A percentile compares a stretch with the other conserved stretches of the same genome.
phyloP scores from a whole-genome alignment of 495 filamentous ascomycete species.

The Podospora comata region DNA sequence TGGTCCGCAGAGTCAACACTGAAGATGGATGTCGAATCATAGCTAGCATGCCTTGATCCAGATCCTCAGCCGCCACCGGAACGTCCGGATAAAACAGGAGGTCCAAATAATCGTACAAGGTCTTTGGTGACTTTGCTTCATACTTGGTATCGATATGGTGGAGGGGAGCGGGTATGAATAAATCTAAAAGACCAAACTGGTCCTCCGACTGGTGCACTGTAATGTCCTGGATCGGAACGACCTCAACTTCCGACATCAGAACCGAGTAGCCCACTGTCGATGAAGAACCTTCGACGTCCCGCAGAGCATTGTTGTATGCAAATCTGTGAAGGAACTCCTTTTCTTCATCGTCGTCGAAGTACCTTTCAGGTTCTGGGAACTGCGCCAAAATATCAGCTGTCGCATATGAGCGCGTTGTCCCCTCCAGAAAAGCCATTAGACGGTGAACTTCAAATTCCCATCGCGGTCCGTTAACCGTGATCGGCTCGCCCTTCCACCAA shows the following conservation, averaged over 20 bases:
- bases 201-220: conserved; percentile 13
- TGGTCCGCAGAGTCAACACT: conserved; percentile 60
- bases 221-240: neutral
- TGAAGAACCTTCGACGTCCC: neutral
- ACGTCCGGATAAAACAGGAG: conserved; percentile 57
- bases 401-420: conserved; percentile 76
- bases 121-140: conserved; percentile 35
- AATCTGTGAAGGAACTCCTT: conserved; percentile 27
- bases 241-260: conserved; percentile 19
- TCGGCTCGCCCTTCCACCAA: conserved; percentile 80
- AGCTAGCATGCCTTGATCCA: conserved; percentile 46
- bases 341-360: conserved; percentile 22
- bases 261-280: neutral
- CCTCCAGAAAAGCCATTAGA: conserved; percentile 82
- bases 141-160: neutral
- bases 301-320: neutral
- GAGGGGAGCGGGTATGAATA: conserved; percentile 14
- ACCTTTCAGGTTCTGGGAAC: neutral
- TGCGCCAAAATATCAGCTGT: conserved; percentile 53
- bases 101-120: conserved; percentile 73
- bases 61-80: conserved; percentile 24
- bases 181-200: conserved; percentile 40
- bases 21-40: conserved; percentile 57
- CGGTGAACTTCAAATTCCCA: conserved; percentile 64
- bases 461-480: conserved; percentile 57